phyloP scores from a whole-genome alignment of 2,329 filamentous ascomycete species.

The Claviceps purpurea region DNA sequence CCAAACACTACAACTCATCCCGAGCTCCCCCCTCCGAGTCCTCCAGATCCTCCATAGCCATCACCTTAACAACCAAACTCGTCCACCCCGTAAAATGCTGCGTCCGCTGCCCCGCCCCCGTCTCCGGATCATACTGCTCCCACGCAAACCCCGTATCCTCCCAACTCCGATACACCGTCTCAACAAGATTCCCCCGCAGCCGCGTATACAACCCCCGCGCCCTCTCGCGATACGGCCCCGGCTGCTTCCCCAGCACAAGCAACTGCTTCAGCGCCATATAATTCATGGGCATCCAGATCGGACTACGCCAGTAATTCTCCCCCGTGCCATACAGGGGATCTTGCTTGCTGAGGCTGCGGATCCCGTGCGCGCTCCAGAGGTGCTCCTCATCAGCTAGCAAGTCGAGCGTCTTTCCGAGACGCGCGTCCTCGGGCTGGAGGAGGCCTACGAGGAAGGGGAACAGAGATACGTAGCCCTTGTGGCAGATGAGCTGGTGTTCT shows the following conservation, averaged over 20 bases:
- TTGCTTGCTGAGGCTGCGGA: slow-evolving; percentile 75
- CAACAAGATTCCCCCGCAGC: slow-evolving; percentile 71
- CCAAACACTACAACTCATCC: slow-evolving; percentile 32
- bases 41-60: slow-evolving; percentile 71
- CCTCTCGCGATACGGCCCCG: slow-evolving; percentile 53
- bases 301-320: slow-evolving; percentile 95
- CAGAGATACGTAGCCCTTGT: slow-evolving; percentile 90
- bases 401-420: slow-evolving; percentile 61
- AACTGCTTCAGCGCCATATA: slow-evolving; percentile 74
- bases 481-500: slow-evolving; percentile 78
- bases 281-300: slow-evolving; percentile 94
- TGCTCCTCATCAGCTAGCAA: slow-evolving; percentile 70
- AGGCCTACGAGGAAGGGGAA: slow-evolving; percentile 86
- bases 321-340: slow-evolving; percentile 75
- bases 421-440: slow-evolving; percentile 57
- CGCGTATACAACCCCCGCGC: slow-evolving; percentile 62
- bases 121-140: slow-evolving; percentile 96
- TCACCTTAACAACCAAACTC: slow-evolving; percentile 93
- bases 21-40: slow-evolving; percentile 14
- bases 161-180: slow-evolving; percentile 83
- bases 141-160: slow-evolving; percentile 87
- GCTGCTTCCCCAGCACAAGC: slow-evolving; percentile 48
- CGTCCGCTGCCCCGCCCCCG: slow-evolving; percentile 82
- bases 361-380: slow-evolving; percentile 81
- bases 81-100: slow-evolving; percentile 99